phyloP scores from a whole-genome alignment of 768 basidiomycete genomes.

The Boletellus ananiceps region DNA sequence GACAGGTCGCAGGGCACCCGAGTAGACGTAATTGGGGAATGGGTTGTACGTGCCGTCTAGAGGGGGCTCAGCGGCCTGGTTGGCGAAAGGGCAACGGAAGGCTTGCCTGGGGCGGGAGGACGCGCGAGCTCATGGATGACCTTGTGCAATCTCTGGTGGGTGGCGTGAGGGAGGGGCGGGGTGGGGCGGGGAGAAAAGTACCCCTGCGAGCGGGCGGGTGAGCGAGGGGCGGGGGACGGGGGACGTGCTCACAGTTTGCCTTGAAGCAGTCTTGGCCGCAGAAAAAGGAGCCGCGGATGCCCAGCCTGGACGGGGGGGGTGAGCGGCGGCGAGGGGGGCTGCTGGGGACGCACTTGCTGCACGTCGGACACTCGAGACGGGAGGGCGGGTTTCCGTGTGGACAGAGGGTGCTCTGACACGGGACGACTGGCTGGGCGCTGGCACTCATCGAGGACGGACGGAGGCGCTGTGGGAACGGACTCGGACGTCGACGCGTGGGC shows the following conservation, averaged over 20 bases:
- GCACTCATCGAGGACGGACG: conserved; percentile 29
- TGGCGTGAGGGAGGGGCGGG: not conserved
- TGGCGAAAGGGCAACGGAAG: not conserved
- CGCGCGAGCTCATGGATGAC: conserved; percentile 61
- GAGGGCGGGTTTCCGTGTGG: conserved; percentile 82
- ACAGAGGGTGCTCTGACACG: conserved; percentile 68
- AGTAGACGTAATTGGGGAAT: conserved; percentile 71
- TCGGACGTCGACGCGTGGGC: not conserved
- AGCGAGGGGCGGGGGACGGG: not conserved
- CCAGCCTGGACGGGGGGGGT: conserved; percentile 47
- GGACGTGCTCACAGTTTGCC: conserved; percentile 67
- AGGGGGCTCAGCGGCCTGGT: not conserved
- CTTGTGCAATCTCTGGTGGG: conserved; percentile 75
- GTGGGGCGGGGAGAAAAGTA: conserved; percentile 1
- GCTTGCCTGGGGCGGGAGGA: conserved; percentile 21
- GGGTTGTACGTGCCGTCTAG: conserved; percentile 78
- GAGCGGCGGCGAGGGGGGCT: not conserved
- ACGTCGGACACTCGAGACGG: conserved; percentile 87
- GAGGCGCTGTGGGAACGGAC: conserved; percentile 13
- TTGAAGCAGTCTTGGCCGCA: conserved; percentile 98
- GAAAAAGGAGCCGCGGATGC: conserved; percentile 82
- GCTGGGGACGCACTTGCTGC: conserved; percentile 65
- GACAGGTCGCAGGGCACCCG: conserved; percentile 72
- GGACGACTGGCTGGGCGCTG: conserved; percentile 30
- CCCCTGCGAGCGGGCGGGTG: conserved; percentile 18